Evolutionary conservation across 2,329 filamentous ascomycete species (phyloP).

Genomic region (Torrubiellomyces zombiae): DNA sequence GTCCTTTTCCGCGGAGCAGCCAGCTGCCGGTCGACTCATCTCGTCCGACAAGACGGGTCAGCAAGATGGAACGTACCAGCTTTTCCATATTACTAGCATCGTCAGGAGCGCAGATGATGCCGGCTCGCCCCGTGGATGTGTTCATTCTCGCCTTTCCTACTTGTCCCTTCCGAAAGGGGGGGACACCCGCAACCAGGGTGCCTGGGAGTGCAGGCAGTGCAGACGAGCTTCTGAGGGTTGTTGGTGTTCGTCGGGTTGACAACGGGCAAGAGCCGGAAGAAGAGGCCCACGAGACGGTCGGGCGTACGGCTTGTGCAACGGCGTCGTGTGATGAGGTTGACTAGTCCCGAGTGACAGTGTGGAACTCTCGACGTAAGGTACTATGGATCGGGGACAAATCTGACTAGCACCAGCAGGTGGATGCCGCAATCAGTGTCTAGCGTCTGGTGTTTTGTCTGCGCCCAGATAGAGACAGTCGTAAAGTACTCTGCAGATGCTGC

Average conservation of each 20-base stretch:
- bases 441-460: conserved; percentile 1
- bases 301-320: too few relatives aligned
- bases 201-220: conserved; percentile 3
- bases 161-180: conserved; percentile 5
- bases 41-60: neutral
- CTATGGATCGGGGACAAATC: conserved; percentile 3
- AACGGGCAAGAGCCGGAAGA: too few relatives aligned
- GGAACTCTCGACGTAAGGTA: conserved; percentile 6
- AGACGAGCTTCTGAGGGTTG: conserved; percentile 4
- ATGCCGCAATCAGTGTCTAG: too few relatives aligned
- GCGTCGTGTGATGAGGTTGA: conserved; percentile 8
- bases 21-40: neutral
- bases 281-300: too few relatives aligned
- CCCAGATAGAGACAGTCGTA: too few relatives aligned
- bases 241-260: conserved; percentile 4
- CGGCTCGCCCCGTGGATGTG: conserved; percentile 35
- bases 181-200: conserved; percentile 4
- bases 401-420: conserved; percentile 5
- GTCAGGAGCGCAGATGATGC: conserved; percentile 36
- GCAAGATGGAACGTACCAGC: conserved; percentile 31
- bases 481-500: too few relatives aligned
- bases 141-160: conserved; percentile 16
- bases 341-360: conserved; percentile 7
- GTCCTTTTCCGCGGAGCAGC: neutral
- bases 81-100: conserved; percentile 37